Evolutionary conservation across 345 rosid genomes (phyloP).

Genomic region (Sonneratia alba): DNA sequence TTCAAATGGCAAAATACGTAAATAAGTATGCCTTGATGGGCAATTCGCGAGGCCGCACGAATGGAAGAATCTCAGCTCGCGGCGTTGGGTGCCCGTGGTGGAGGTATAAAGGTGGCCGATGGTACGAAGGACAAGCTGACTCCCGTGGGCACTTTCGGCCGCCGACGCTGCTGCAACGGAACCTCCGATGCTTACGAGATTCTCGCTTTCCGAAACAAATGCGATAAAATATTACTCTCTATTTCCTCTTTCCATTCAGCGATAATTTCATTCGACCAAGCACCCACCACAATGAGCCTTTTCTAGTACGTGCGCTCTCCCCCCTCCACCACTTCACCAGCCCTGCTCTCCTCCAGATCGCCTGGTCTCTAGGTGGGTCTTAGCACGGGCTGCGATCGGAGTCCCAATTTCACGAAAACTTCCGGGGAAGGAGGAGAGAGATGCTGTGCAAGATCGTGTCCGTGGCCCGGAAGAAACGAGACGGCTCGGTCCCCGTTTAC

Average conservation of each 20-base stretch:
- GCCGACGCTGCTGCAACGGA: conserved; percentile 7
- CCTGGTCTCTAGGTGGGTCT: too few species aligned
- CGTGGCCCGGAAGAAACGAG: conserved; percentile 48
- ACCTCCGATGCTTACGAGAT: background rate
- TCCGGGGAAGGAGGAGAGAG: conserved; percentile 1
- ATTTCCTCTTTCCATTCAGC: background rate
- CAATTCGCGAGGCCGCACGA: background rate
- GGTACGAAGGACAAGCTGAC: background rate
- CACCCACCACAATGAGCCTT: background rate
- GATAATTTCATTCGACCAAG: background rate
- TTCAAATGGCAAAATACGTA: background rate
- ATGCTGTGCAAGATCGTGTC: conserved; percentile 54
- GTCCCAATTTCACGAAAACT: background rate
- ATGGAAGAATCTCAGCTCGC: background rate
- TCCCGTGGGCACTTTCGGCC: conserved; percentile 10
- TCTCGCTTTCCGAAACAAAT: background rate
- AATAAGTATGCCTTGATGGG: background rate
- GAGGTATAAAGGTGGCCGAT: background rate
- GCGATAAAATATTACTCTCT: background rate
- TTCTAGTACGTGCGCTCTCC: background rate
- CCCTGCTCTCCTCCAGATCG: background rate
- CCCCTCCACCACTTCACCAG: background rate
- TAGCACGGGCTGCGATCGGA: background rate
- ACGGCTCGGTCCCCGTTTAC: conserved; percentile 71
- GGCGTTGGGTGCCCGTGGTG: background rate